Evolutionary conservation across 805 yeast genomes (phyloP), one percentile per base, ranked within the genome.

Genomic region (Clavispora santaluciae): DNA sequence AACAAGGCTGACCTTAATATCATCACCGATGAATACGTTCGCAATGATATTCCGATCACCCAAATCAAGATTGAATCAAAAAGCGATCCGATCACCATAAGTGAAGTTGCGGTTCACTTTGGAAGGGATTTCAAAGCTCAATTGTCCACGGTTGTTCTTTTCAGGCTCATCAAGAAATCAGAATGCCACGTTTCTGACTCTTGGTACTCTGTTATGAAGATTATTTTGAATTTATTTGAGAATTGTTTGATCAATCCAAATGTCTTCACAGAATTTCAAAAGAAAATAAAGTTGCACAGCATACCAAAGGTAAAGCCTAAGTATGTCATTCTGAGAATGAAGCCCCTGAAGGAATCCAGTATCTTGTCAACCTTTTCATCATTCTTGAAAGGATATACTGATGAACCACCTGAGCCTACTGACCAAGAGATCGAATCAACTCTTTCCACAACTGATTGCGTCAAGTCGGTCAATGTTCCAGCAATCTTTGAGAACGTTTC

Each of bases 41-140:
- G 54, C 17, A 66, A 60, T 13, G 63, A 60, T 29, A 67, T 69
- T 28, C 72, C 75, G 5, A 50, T 56, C 35, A 58, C 61, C 10
- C 60, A 57, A 36, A 56, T 68, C 20, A 66, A 60, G 21, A 60
- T 79, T 21, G 86, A 79, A 35, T 73, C 74, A 28, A 75, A 77
- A 21, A 72, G 75, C 10, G 76, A 73, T 13, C 68, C 70, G 4
- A 73, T 93, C 25, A 82, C 85, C 4, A 93, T 93, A 3, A 83
- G 95, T 55, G 89, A 87, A 42, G 65, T 79, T 39, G 78, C 96
- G 0, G 87, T 89, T 12, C 74, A 82, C 59, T 82, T 93, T 57
- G 99, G 99, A 6, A 73, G 83, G 36, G 93, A 89, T 55, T 86
- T 87, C 65, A 88, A 90, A 55, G 95, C 95, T 0, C 99, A 95